These are phyloP conservation scores for Aspergillus uvarum DNA, from an alignment of 2,329 filamentous ascomycete genomes.

Conservation along the genomic window DNA sequence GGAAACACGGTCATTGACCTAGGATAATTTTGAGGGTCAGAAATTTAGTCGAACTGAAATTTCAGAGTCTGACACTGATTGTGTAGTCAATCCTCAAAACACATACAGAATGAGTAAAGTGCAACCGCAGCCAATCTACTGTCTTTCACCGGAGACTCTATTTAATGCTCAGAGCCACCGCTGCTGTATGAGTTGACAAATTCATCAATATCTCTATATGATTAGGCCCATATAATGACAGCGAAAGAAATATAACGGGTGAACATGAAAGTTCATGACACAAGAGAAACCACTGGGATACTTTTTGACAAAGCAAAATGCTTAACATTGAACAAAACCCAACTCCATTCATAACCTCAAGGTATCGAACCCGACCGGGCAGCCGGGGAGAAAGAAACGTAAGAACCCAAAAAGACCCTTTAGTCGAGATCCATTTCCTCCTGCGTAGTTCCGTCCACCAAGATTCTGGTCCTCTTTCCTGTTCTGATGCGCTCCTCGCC, in stretches of 20 bases:
- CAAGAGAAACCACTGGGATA: slow-evolving; percentile 7
- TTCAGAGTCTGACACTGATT: no score
- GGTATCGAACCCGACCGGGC: slow-evolving; percentile 14
- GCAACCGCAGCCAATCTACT: neutral
- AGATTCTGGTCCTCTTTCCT: slow-evolving; percentile 46
- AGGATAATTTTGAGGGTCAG: neutral
- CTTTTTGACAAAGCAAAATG: slow-evolving; percentile 10
- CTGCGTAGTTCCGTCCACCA: slow-evolving; percentile 47
- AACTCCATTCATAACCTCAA: slow-evolving; percentile 27
- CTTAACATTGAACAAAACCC: slow-evolving; percentile 14
- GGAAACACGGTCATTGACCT: neutral
- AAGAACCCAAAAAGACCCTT: slow-evolving; percentile 22
- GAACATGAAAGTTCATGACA: slow-evolving; percentile 11
- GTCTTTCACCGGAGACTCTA: neutral
- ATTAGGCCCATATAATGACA: slow-evolving; percentile 3
- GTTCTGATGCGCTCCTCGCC: slow-evolving; percentile 44
- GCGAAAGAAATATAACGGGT: slow-evolving; percentile 1
- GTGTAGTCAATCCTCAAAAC: neutral
- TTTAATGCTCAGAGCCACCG: neutral
- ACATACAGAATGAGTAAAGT: neutral
- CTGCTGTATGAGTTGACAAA: neutral
- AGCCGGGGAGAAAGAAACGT: slow-evolving; percentile 7
- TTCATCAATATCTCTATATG: slow-evolving; percentile 1
- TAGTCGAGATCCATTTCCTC: slow-evolving; percentile 51
- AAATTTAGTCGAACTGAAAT: no score